These are phyloP conservation scores for Talaromyces adpressus DNA, from an alignment of 495 filamentous ascomycete species.

Conservation along the genomic window DNA sequence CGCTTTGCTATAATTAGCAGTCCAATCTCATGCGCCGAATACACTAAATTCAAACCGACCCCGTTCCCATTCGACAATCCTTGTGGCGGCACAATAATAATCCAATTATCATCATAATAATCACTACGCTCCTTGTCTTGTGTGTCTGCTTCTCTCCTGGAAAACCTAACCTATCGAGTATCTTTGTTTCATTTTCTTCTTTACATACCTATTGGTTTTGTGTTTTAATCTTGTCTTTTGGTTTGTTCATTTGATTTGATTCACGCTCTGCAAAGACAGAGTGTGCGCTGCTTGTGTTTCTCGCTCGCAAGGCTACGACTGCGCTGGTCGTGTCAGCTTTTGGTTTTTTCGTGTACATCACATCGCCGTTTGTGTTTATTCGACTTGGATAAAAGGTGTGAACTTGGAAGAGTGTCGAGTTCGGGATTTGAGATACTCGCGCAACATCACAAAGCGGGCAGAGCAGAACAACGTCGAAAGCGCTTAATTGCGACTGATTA, in stretches of 20 bases:
- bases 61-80: slow-evolving; percentile 1
- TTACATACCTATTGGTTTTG: not conserved
- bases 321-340: not conserved
- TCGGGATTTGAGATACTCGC: not conserved
- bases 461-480: not conserved
- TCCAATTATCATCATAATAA: not conserved
- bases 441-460: not conserved
- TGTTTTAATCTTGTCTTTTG: not conserved
- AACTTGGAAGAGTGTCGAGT: not conserved
- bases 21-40: not conserved
- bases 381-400: not conserved
- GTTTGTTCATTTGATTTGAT: not conserved
- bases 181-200: not conserved
- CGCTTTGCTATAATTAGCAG: slow-evolving; percentile 10
- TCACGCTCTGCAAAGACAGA: not conserved
- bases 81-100: not conserved
- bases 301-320: slow-evolving; percentile 2
- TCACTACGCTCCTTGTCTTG: not conserved
- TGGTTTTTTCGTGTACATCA: not conserved
- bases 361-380: not conserved
- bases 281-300: not conserved
- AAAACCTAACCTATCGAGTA: not conserved
- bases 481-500: not conserved
- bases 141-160: not conserved
- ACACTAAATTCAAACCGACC: not conserved